A percentile compares a stretch with the other conserved stretches of the same genome.
phyloP scores from a whole-genome alignment of 768 basidiomycete species.

The Termitomyces sp. region DNA sequence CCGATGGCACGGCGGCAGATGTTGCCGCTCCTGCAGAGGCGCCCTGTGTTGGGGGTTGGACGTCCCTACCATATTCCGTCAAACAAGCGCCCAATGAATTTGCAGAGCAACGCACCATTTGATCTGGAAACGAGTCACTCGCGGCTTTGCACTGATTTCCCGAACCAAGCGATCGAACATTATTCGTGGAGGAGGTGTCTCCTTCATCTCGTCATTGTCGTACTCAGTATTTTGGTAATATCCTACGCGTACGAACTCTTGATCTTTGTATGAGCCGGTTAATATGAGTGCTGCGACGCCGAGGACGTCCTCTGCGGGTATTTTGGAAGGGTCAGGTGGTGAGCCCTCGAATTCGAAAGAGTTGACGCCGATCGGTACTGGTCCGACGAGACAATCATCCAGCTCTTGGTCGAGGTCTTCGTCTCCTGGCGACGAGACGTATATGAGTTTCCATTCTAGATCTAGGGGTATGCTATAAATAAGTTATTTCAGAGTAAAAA shows the following conservation, averaged over 20 bases:
- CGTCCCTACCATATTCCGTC: conserved; percentile 47
- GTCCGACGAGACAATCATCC: conserved; percentile 96
- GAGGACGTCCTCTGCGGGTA: conserved; percentile 86
- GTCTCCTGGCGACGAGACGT: conserved; percentile 90
- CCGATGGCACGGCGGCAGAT: conserved; percentile 72
- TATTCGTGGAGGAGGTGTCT: conserved; percentile 63
- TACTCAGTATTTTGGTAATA: conserved; percentile 99
- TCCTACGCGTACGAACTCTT: conserved; percentile 98
- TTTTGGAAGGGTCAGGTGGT: conserved; percentile 78
- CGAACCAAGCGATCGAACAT: conserved; percentile 78
- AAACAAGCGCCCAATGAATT: neutral
- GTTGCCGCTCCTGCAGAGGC: conserved; percentile 58
- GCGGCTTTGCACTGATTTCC: conserved; percentile 86
- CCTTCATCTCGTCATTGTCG: conserved; percentile 90
- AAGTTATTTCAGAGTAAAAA: neutral
- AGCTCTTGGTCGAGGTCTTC: conserved; percentile 95
- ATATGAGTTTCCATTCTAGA: conserved; percentile 97
- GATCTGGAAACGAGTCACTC: conserved; percentile 91
- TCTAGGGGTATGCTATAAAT: conserved; percentile 46
- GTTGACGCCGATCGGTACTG: conserved; percentile 95
- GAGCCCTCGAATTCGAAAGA: conserved; percentile 94
- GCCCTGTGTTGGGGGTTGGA: conserved; percentile 44
- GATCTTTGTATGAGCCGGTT: conserved; percentile 93
- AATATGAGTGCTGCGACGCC: conserved; percentile 97
- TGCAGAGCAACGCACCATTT: conserved; percentile 58